Base-by-base conservation (phyloP, 257 asterid genomes). In the Cordia subcordata region DNA sequence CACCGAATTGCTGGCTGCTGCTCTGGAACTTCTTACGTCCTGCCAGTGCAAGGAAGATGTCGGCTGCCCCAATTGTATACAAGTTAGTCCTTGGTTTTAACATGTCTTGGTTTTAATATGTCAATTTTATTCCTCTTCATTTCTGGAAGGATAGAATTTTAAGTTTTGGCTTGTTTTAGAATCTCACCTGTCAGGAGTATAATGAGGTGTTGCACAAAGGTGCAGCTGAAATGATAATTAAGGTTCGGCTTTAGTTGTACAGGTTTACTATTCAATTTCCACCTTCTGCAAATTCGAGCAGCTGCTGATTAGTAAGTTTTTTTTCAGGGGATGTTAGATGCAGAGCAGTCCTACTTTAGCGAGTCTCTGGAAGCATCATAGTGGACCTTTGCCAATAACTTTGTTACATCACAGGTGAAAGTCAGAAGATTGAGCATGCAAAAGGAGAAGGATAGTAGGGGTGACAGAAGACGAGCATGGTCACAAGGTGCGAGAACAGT, bases 11-110 rank as follows among this genome's bases (percentile, higher is more conserved):
- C 68, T 92, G 55, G 74, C 68, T 65, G 86, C 97, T 70, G 99
- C 97, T 57, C 61, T 85, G 32, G 95, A 92, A 69, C 84, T 92
- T 76, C 83, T 92, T 62, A 62, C 81, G 20, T 86, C 92, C 39
- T 92, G 99, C 57, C 79, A 67, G 57, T 92, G 99, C 86, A 64
- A 83, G 1, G 91, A 79, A 49, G 96, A 84, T 63, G 71, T 82
- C 15, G 99, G 96, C 59, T 91, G 98, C 79, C 98, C 96, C 8
- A 86, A 79, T 53, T 92, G 99, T 69, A 81, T 82, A 27, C 99
- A 92, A 68, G 96, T 88, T 68, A 57, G 88, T 73, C 50, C 33
- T 50, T 32, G 11, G 22, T 60, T 20, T 11, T 46, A 10, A 38
- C 13, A 33, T 49, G 18, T 50, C 8, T 50, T 32, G 11, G 22